Evolutionary conservation across 2,329 filamentous ascomycete genomes (phyloP).

Genomic region (Fusarium decemcellulare): DNA sequence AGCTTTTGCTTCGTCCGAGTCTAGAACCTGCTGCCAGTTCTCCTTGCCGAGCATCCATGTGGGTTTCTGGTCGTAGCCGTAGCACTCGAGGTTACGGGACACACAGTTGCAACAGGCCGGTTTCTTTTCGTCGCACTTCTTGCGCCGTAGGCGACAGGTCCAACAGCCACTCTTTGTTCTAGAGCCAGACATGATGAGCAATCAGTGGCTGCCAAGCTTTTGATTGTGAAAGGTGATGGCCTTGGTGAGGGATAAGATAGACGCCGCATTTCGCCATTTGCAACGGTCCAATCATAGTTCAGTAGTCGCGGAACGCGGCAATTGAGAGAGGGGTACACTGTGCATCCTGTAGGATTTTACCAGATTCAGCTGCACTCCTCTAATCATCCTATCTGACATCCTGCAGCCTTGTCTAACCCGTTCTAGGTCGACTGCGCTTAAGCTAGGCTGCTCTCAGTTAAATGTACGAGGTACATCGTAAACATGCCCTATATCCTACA

Average conservation of each 20-base stretch:
- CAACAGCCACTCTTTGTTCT: conserved; percentile 19
- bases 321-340: too few species aligned
- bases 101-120: conserved; percentile 9
- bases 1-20: conserved; percentile 11
- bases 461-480: not conserved
- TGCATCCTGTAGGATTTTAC: too few species aligned
- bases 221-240: not conserved
- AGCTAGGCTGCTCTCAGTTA: conserved; percentile 12
- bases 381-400: too few species aligned
- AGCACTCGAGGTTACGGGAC: conserved; percentile 3
- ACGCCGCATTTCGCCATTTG: not conserved
- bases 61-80: conserved; percentile 14
- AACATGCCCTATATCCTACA: not conserved
- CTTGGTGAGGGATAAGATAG: not conserved
- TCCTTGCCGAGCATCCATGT: conserved; percentile 14
- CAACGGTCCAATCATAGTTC: not conserved
- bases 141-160: conserved; percentile 19
- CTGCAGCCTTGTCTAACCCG: not conserved
- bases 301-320: not conserved
- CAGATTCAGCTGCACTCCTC: too few species aligned
- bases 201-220: too few species aligned
- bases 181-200: conserved; percentile 14
- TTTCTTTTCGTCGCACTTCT: conserved; percentile 24
- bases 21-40: conserved; percentile 18
- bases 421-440: conserved; percentile 15